phyloP scores from a whole-genome alignment of 139 green algal species.

The Gonium pectorale region DNA sequence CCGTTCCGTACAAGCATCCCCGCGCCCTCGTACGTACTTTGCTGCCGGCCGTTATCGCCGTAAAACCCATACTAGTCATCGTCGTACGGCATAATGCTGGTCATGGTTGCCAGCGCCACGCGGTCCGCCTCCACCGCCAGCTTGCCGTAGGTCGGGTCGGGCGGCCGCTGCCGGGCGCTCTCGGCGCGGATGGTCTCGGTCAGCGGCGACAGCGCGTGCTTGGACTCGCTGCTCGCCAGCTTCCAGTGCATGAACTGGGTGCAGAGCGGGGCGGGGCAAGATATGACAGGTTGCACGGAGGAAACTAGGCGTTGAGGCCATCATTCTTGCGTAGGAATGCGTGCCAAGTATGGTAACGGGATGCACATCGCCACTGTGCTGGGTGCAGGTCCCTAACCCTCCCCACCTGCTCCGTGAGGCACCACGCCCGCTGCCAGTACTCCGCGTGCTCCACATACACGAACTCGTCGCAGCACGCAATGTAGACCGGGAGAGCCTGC shows the following conservation, averaged over 20 bases:
- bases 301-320: too few species aligned
- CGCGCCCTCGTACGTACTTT: too few species aligned
- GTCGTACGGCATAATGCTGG: slow-evolving; percentile 39
- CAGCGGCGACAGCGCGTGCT: background rate
- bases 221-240: background rate
- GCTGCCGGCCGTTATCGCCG: too few species aligned
- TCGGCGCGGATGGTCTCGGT: background rate
- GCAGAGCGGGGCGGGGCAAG: background rate
- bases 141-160: slow-evolving; percentile 32
- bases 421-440: slow-evolving; percentile 52
- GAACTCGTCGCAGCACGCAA: slow-evolving; percentile 52
- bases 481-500: slow-evolving; percentile 47
- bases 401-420: slow-evolving; percentile 44
- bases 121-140: slow-evolving; percentile 44
- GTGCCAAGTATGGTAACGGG: too few species aligned
- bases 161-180: background rate
- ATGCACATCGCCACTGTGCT: too few species aligned
- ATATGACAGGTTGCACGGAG: too few species aligned
- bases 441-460: slow-evolving; percentile 40
- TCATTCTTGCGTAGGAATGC: too few species aligned
- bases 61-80: too few species aligned
- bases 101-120: slow-evolving; percentile 49
- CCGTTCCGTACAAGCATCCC: too few species aligned
- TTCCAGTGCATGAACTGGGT: slow-evolving; percentile 56
- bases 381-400: too few species aligned